Conservation (phyloP, 2,329 filamentous ascomycete species). For the Hypoxylon sp. region DNA sequence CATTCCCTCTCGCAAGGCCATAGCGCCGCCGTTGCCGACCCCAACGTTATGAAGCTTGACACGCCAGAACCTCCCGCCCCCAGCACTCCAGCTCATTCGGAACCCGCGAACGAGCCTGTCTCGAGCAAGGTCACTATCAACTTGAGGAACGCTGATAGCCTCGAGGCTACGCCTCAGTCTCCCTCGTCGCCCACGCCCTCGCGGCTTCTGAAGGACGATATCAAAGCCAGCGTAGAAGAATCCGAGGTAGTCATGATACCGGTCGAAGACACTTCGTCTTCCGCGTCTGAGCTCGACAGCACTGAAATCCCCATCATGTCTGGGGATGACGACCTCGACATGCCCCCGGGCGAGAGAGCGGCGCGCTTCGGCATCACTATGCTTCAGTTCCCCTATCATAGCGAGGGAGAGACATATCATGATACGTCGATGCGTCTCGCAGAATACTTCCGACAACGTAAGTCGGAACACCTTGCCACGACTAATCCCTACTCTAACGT, state of each 20-base stretch:
- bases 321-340: conserved; percentile 46
- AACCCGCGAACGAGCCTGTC: conserved; percentile 52
- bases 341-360: conserved; percentile 24
- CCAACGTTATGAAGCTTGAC: conserved; percentile 52
- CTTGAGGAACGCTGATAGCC: conserved; percentile 56
- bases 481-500: conserved; percentile 43
- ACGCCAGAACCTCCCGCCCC: conserved; percentile 50
- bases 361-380: conserved; percentile 35
- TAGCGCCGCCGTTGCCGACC: conserved; percentile 44
- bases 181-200: conserved; percentile 52
- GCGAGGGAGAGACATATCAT: conserved; percentile 38
- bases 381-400: conserved; percentile 45
- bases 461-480: conserved; percentile 18
- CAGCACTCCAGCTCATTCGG: conserved; percentile 51
- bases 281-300: conserved; percentile 52
- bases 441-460: conserved; percentile 43
- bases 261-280: conserved; percentile 45
- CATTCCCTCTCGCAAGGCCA: conserved; percentile 45
- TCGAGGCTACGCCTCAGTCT: conserved; percentile 53
- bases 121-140: conserved; percentile 69
- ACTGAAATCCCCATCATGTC: conserved; percentile 55
- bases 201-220: conserved; percentile 39
- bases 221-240: conserved; percentile 57
- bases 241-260: conserved; percentile 50
- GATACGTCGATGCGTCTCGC: conserved; percentile 42